Conservation (phyloP, 2,329 filamentous ascomycete genomes). For the Fusarium tanahbumbuense region DNA sequence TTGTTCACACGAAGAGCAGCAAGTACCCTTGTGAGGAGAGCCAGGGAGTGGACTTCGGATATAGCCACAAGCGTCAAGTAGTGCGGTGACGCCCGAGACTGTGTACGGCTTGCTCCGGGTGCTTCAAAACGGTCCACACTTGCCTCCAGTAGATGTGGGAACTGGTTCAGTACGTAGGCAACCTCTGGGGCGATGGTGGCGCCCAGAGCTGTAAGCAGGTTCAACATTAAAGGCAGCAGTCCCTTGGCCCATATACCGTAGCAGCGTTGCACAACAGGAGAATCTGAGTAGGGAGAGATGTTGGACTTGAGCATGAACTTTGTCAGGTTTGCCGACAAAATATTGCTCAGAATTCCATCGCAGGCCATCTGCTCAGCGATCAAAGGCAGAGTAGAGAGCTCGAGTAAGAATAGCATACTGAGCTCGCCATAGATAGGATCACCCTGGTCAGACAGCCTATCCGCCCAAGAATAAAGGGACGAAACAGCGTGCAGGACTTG, state of each 20-base stretch:
- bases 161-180: conserved; percentile 88
- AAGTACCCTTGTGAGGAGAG: conserved; percentile 80
- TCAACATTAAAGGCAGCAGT: conserved; percentile 87
- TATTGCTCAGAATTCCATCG: conserved; percentile 82
- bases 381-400: conserved; percentile 82
- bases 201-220: conserved; percentile 85
- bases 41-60: conserved; percentile 81
- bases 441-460: conserved; percentile 78
- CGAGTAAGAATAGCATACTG: conserved; percentile 87
- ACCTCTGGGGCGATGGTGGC: conserved; percentile 86
- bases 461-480: conserved; percentile 93
- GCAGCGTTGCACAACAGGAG: conserved; percentile 74
- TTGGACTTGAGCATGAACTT: conserved; percentile 77
- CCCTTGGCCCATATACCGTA: conserved; percentile 93
- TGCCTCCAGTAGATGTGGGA: conserved; percentile 79
- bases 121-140: conserved; percentile 79
- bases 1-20: conserved; percentile 73
- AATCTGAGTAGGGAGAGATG: conserved; percentile 83
- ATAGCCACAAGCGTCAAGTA: conserved; percentile 79
- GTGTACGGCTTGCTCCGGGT: conserved; percentile 65
- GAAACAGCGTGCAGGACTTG: conserved; percentile 83
- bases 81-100: conserved; percentile 61
- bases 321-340: conserved; percentile 83
- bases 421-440: conserved; percentile 95
- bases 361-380: conserved; percentile 92